Percentiles rank a stretch among this genome's conserved stretches.
phyloP scores from a whole-genome alignment of 371 early-diverging fungal genomes.

The Saksenaea oblongispora region DNA sequence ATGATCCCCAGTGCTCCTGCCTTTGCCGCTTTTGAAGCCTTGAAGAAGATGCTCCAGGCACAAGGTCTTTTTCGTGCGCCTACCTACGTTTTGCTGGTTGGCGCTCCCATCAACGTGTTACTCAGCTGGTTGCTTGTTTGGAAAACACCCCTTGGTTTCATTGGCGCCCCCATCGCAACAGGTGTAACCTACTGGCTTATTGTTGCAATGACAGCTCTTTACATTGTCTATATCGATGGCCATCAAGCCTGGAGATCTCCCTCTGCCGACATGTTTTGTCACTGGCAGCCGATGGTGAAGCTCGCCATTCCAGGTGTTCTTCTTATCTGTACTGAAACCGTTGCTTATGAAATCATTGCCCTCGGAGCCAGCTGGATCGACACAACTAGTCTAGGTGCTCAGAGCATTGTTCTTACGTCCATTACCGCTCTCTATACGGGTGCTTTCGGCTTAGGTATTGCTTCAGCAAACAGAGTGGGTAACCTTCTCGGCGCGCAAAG shows the following conservation, averaged over 20 bases:
- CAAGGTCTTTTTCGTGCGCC: slow-evolving; percentile 82
- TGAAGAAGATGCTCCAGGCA: slow-evolving; percentile 77
- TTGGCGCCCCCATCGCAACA: slow-evolving; percentile 84
- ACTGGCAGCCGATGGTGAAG: slow-evolving; percentile 61
- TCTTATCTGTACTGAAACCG: slow-evolving; percentile 70
- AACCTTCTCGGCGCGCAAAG: slow-evolving; percentile 65
- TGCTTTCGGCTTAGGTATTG: slow-evolving; percentile 65
- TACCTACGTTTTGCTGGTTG: slow-evolving; percentile 64
- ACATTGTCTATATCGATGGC: slow-evolving; percentile 66
- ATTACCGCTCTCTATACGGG: slow-evolving; percentile 68
- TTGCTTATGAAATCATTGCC: slow-evolving; percentile 60
- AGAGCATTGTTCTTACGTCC: slow-evolving; percentile 77
- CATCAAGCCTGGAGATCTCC: slow-evolving; percentile 69
- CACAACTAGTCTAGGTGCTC: slow-evolving; percentile 76
- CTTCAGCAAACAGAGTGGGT: slow-evolving; percentile 77
- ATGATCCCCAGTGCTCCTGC: slow-evolving; percentile 73
- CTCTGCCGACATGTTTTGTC: not conserved
- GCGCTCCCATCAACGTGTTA: slow-evolving; percentile 69
- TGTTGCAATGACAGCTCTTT: slow-evolving; percentile 56
- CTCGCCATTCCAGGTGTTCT: slow-evolving; percentile 72
- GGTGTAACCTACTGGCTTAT: slow-evolving; percentile 71
- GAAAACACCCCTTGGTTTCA: slow-evolving; percentile 68
- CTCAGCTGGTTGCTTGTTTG: slow-evolving; percentile 76
- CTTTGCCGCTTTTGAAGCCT: slow-evolving; percentile 70
- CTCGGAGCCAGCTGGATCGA: slow-evolving; percentile 82